A percentile compares a stretch with the other conserved stretches of the same genome.
phyloP scores from a whole-genome alignment of 2,329 filamentous ascomycete genomes.

The Aureobasidium sp. region DNA sequence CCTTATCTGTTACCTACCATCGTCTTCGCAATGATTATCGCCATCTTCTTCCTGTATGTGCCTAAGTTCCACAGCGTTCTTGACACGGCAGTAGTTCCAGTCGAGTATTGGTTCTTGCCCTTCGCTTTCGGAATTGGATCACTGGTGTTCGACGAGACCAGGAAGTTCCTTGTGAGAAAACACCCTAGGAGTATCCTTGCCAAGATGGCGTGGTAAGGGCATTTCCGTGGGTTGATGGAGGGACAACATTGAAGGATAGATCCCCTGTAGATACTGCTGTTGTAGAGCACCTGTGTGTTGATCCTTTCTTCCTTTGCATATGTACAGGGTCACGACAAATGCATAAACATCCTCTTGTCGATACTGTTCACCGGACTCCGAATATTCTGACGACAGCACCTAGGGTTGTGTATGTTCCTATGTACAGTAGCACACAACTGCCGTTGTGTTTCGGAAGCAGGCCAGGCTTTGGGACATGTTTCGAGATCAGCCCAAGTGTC shows the following conservation, averaged over 20 bases:
- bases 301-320: neutral
- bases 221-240: neutral
- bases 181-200: constrained; percentile 51
- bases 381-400: neutral
- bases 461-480: neutral
- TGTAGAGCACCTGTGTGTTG: neutral
- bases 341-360: neutral
- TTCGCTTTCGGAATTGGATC: constrained; percentile 61
- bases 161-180: constrained; percentile 55
- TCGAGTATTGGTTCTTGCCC: constrained; percentile 69
- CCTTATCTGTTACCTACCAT: constrained; percentile 63
- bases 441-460: constrained; percentile 7
- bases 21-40: constrained; percentile 58
- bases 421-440: neutral
- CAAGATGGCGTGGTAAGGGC: constrained; percentile 54
- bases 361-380: neutral
- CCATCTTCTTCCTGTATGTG: constrained; percentile 58
- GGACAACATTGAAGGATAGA: neutral
- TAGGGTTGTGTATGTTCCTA: neutral
- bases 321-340: neutral
- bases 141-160: constrained; percentile 56
- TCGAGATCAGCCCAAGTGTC: constrained; percentile 1
- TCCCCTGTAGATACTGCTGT: neutral
- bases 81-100: constrained; percentile 54
- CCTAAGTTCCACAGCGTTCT: constrained; percentile 55